phyloP scores from a whole-genome alignment of 345 rosid genomes.

The Arabidopsis thaliana region DNA sequence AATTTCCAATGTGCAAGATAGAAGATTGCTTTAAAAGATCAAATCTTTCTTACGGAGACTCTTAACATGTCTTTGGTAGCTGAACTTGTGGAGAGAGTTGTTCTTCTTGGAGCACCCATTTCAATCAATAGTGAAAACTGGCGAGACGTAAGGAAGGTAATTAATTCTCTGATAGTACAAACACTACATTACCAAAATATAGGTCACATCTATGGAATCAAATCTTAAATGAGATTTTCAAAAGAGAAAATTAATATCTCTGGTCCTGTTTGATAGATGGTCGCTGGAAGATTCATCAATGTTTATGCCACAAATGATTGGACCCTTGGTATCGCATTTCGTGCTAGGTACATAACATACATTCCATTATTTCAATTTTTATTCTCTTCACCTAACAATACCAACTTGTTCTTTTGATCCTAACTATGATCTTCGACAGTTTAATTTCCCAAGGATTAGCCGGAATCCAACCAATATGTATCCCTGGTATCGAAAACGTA shows the following conservation, averaged over 20 bases:
- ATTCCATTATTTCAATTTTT: not conserved
- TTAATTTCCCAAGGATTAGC: slow-evolving; percentile 89
- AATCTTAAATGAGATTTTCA: not conserved
- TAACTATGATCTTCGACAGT: slow-evolving; percentile 49
- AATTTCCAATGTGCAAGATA: slow-evolving; percentile 18
- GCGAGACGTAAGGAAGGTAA: slow-evolving; percentile 87
- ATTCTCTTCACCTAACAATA: slow-evolving; percentile 13
- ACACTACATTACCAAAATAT: slow-evolving; percentile 21
- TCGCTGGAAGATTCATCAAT: slow-evolving; percentile 94
- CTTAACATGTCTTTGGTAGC: slow-evolving; percentile 53
- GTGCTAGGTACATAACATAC: slow-evolving; percentile 72
- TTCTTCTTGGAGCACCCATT: slow-evolving; percentile 37
- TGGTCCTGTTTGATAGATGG: slow-evolving; percentile 62
- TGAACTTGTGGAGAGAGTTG: slow-evolving; percentile 51
- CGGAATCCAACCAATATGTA: slow-evolving; percentile 77
- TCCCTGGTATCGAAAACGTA: slow-evolving; percentile 92
- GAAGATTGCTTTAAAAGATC: not conserved
- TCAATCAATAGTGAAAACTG: slow-evolving; percentile 78
- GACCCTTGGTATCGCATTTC: slow-evolving; percentile 95
- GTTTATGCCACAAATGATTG: slow-evolving; percentile 89
- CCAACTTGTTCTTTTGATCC: not conserved
- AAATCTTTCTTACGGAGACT: not conserved
- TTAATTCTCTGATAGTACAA: not conserved
- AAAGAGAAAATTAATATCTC: not conserved
- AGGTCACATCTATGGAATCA: not conserved